Evolutionary conservation across 768 basidiomycete genomes (phyloP).

Genomic region (Serendipita sp.): DNA sequence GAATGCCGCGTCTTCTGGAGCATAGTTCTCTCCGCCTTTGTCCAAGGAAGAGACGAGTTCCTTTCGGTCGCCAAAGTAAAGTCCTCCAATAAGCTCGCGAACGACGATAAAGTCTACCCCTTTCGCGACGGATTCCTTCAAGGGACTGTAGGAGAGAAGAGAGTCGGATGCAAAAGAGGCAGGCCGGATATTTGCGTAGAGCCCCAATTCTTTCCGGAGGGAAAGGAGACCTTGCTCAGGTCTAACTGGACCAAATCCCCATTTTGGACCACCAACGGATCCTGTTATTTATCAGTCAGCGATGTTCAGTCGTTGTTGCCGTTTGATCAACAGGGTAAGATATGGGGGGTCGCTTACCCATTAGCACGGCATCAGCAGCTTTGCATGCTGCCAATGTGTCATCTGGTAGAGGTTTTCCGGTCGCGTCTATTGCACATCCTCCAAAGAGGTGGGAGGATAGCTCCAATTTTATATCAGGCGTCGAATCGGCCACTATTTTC

Average conservation of each 20-base stretch:
- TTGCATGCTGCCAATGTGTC: slow-evolving; percentile 79
- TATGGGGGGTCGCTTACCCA: slow-evolving; percentile 57
- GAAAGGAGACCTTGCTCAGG: slow-evolving; percentile 83
- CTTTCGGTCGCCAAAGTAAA: slow-evolving; percentile 88
- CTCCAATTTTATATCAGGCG: slow-evolving; percentile 49
- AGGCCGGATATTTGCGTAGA: slow-evolving; percentile 97
- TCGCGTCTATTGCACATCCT: slow-evolving; percentile 79
- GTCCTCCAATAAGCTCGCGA: slow-evolving; percentile 90
- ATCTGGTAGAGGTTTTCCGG: slow-evolving; percentile 72
- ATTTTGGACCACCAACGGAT: slow-evolving; percentile 97
- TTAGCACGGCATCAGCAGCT: slow-evolving; percentile 86
- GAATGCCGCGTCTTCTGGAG: slow-evolving; percentile 60
- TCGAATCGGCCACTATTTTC: slow-evolving; percentile 46
- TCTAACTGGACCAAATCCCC: slow-evolving; percentile 80
- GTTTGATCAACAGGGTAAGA: too few relatives aligned
- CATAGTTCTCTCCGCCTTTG: slow-evolving; percentile 29
- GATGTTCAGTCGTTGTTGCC: too few relatives aligned
- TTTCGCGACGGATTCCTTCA: slow-evolving; percentile 65
- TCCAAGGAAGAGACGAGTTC: slow-evolving; percentile 34
- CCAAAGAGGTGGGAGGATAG: slow-evolving; percentile 74
- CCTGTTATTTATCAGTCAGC: slow-evolving; percentile 42
- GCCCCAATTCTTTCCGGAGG: slow-evolving; percentile 81
- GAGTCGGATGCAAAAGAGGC: slow-evolving; percentile 89
- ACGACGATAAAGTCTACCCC: slow-evolving; percentile 88
- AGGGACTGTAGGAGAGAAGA: slow-evolving; percentile 72